phyloP scores from a whole-genome alignment of 177 flowering plant species.

The Vitis hybrid region DNA sequence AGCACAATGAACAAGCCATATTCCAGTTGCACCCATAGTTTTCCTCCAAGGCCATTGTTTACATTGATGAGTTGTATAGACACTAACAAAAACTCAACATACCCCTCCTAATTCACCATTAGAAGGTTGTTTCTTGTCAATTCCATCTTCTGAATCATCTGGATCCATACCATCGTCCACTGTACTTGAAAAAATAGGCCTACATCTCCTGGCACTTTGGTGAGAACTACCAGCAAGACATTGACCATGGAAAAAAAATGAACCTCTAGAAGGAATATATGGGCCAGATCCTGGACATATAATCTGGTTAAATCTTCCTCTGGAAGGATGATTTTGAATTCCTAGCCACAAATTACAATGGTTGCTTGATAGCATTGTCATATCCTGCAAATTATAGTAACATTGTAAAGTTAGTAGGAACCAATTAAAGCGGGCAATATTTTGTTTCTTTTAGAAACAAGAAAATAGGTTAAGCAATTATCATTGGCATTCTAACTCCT shows the following conservation, averaged over 20 bases:
- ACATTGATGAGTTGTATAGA: neutral
- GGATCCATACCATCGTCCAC: conserved; percentile 40
- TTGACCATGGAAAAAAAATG: conserved; percentile 19
- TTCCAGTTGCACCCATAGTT: conserved; percentile 2
- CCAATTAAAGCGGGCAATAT: too few species aligned
- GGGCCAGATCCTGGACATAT: conserved; percentile 18
- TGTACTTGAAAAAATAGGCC: conserved; percentile 29
- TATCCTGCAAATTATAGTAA: conserved; percentile 31
- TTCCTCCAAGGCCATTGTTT: neutral
- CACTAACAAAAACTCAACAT: conserved; percentile 8
- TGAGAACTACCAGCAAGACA: conserved; percentile 11
- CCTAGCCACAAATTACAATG: conserved; percentile 37
- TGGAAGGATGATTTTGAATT: conserved; percentile 31
- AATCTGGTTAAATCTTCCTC: conserved; percentile 30
- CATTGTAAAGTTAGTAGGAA: neutral
- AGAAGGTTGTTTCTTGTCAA: conserved; percentile 28
- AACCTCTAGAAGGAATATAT: conserved; percentile 18
- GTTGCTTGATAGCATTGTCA: conserved; percentile 44
- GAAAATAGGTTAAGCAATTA: too few species aligned
- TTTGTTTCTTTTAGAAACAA: too few species aligned
- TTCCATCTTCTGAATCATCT: conserved; percentile 46
- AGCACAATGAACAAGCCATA: neutral
- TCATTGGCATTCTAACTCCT: too few species aligned
- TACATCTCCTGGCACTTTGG: conserved; percentile 25
- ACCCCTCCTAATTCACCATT: conserved; percentile 34